Evolutionary conservation across 176 grass and related monocot genomes (phyloP), one percentile per base, ranked within the genome.

Genomic region (Saccharum spontaneum): DNA sequence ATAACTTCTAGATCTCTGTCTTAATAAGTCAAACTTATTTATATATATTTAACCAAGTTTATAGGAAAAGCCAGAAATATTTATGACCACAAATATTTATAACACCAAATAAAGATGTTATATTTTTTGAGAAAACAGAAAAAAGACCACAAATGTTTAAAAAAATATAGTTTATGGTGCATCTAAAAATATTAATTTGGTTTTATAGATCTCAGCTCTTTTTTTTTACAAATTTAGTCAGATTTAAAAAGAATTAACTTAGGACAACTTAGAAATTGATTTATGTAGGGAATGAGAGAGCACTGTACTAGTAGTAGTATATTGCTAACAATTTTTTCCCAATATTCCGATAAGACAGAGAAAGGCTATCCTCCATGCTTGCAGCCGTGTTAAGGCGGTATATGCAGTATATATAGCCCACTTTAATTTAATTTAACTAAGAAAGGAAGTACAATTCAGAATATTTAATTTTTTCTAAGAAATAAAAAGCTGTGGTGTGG

Each of bases 311-410:
- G 6, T 8, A 43, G 40, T 43, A 43, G 40, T 10, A 43, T 43
- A 43, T 43, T 43, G 41, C 41, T 2, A 43, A 44, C 43, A 12
- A 44, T 49, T 15, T 49, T 49, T 49, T 16, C 13, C 14, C 14
- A 14, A 15, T 49, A 49, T 15, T 16, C 13, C 7, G 40, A 43
- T 10, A 7, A 50, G 15, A 37, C 48, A 50, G 48, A 33, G 52
- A 57, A 59, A 61, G n/a, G 63, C 28, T 66, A 66, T 17, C 41
- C 17, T 6, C 57, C 61, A 45, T 66, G 78, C 10, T 66, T 67
- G 41, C 26, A 80, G 61, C 77, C 60, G 77, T 33, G 77, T 33
- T 66, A 79, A 45, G 39, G 77, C 23, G 31, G 77, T 31, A 30
- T 9, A 39, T 8, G 59, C 39, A 41, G 52, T 55, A 57, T 57